phyloP scores from a whole-genome alignment of 257 asterid species.

The Solanum chiquidenum region DNA sequence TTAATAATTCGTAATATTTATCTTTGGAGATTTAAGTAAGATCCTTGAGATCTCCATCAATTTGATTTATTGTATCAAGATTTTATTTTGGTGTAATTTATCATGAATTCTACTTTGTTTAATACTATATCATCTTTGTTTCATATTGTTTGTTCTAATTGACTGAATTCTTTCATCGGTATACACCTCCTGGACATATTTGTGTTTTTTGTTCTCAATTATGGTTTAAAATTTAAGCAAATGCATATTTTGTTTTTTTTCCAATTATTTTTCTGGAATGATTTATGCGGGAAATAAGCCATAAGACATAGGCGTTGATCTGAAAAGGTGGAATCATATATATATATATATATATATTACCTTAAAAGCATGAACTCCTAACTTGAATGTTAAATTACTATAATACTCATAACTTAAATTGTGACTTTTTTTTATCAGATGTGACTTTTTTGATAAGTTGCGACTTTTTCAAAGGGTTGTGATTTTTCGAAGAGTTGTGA shows the following conservation, averaged over 20 bases:
- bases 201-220: neutral
- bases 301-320: neutral
- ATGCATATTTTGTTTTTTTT: too few species aligned
- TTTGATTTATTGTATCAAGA: neutral
- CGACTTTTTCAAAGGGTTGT: too few species aligned
- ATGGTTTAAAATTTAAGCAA: neutral
- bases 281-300: neutral
- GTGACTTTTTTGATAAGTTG: too few species aligned
- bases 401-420: too few species aligned
- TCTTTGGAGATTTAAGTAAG: neutral
- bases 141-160: neutral
- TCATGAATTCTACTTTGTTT: neutral
- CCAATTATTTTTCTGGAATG: neutral
- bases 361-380: too few species aligned
- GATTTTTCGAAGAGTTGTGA: too few species aligned
- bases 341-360: too few species aligned
- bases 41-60: neutral
- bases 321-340: neutral
- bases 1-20: neutral
- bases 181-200: neutral
- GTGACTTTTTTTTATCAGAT: too few species aligned
- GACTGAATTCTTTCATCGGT: neutral
- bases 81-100: neutral
- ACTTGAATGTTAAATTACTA: too few species aligned
- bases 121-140: neutral